Percentiles rank a stretch among this genome's conserved stretches.
These are phyloP conservation scores for Coemansia sp. DNA, from an alignment of 192 early-diverging fungal species.

Conservation along the genomic window DNA sequence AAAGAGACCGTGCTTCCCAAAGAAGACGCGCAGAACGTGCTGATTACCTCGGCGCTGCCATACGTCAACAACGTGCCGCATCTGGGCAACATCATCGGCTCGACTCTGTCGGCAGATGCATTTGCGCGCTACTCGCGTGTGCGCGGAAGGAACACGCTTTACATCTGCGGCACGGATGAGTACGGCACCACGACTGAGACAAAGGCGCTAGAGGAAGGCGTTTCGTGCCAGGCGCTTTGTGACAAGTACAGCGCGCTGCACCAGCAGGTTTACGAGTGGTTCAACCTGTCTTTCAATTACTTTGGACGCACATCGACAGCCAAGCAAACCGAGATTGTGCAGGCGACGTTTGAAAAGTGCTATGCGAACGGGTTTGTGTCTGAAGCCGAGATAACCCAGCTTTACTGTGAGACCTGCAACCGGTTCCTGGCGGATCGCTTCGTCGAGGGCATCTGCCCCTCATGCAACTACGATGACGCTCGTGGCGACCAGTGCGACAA, in stretches of 20 bases:
- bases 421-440: slow-evolving; percentile 96
- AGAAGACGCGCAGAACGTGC: slow-evolving; percentile 69
- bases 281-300: slow-evolving; percentile 89
- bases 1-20: slow-evolving; percentile 33
- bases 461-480: slow-evolving; percentile 86
- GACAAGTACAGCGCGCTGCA: slow-evolving; percentile 95
- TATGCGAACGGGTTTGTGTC: slow-evolving; percentile 69
- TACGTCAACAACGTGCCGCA: slow-evolving; percentile 99
- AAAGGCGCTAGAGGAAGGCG: slow-evolving; percentile 90
- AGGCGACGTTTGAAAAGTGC: slow-evolving; percentile 81
- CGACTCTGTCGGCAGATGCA: slow-evolving; percentile 94
- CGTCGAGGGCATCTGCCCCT: slow-evolving; percentile 95
- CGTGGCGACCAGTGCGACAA: slow-evolving; percentile 99
- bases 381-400: slow-evolving; percentile 79
- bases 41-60: slow-evolving; percentile 95
- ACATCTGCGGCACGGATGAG: slow-evolving; percentile 97
- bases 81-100: slow-evolving; percentile 99
- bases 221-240: slow-evolving; percentile 89
- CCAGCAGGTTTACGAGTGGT: slow-evolving; percentile 90
- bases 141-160: slow-evolving; percentile 87
- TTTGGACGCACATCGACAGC: slow-evolving; percentile 94
- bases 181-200: slow-evolving; percentile 99
- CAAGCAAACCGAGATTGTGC: slow-evolving; percentile 90
- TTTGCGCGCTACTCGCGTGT: slow-evolving; percentile 91
- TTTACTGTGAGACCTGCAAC: slow-evolving; percentile 86